Evolutionary conservation across 768 basidiomycete species (phyloP), one percentile per base, ranked within the genome.

Genomic region (Russula sp.): DNA sequence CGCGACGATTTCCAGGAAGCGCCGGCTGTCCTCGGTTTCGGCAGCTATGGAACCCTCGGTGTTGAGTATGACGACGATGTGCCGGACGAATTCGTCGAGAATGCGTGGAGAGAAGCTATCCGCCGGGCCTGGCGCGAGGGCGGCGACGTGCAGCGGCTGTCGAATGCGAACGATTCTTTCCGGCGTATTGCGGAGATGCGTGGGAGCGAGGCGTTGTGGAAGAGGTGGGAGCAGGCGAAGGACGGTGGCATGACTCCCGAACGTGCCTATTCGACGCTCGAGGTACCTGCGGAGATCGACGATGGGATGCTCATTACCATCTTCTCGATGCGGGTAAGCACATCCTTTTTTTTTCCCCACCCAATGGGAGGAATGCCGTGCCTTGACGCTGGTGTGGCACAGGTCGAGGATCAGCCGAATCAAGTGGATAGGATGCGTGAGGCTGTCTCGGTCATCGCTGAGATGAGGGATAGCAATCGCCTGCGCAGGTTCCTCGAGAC

Each of bases 221-320:
- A 76, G 55, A 65, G 77, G 38, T 86, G 83, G 81, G 79, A 83
- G 53, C 70, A 76, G 52, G 80, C 78, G 65, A 81, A 83, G 68
- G 79, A 78, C 48, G 77, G 74, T 71, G 71, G 70, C 53, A 88
- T 93, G 82, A 85, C 81, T 35, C 83, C 86, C 7, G 81, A 83
- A 54, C 78, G 79, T 65, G 92, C 92, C 41, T 92, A 88, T 70
- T 75, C 79, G 56, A 82, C 84, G 22, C 75, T 93, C 36, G 88
- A 87, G 65, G 78, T 87, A 32, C 83, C 86, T 7, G 73, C 76
- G 57, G 86, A 86, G n/a, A 80, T 85, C 10, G 88, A 89, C 46
- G 91, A 94, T 48, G 73, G 77, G n/a, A 87, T 90, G 82, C 70
- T 94, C 35, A 77, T 90, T 65, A 86, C 84, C 6, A 80, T 92